Percentiles rank a stretch among this genome's conserved stretches.
Evolutionary conservation across 1,284 basidiomycete species (phyloP).

Genomic region (Cryptococcus sp.): DNA sequence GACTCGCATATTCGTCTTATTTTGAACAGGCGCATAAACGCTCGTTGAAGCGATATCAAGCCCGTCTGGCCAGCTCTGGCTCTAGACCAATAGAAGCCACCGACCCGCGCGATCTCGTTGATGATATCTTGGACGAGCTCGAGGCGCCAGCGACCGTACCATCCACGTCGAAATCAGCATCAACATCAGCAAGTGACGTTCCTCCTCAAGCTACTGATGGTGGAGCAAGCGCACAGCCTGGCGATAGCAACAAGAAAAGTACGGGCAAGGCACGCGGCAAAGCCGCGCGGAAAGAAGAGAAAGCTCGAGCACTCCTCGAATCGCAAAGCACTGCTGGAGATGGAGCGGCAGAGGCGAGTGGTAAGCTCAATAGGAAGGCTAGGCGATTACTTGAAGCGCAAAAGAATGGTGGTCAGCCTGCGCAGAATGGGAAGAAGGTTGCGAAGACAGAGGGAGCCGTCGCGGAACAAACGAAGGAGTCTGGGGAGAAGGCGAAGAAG

Average conservation of each 20-base stretch:
- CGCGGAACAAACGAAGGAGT: neutral
- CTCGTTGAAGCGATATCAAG: constrained; percentile 32
- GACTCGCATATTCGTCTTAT: too few relatives aligned
- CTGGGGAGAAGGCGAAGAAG: constrained; percentile 4
- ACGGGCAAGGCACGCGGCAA: constrained; percentile 5
- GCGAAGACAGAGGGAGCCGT: constrained; percentile 1
- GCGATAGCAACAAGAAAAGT: neutral
- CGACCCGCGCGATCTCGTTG: constrained; percentile 38
- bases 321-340: neutral
- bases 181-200: neutral
- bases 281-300: constrained; percentile 7
- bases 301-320: neutral
- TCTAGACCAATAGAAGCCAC: constrained; percentile 10
- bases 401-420: constrained; percentile 8
- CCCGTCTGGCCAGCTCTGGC: neutral
- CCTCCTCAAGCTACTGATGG: too few relatives aligned
- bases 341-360: neutral
- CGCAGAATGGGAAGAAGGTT: constrained; percentile 1
- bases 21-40: constrained; percentile 35
- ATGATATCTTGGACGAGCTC: constrained; percentile 28
- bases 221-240: neutral
- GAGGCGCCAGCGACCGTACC: constrained; percentile 2
- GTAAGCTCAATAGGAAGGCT: constrained; percentile 21
- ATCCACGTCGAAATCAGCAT: neutral
- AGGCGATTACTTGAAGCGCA: constrained; percentile 16